Percentiles rank a stretch among this genome's conserved stretches.
phyloP scores from a whole-genome alignment of 345 rosid species.

The Eucalyptus caleyi region DNA sequence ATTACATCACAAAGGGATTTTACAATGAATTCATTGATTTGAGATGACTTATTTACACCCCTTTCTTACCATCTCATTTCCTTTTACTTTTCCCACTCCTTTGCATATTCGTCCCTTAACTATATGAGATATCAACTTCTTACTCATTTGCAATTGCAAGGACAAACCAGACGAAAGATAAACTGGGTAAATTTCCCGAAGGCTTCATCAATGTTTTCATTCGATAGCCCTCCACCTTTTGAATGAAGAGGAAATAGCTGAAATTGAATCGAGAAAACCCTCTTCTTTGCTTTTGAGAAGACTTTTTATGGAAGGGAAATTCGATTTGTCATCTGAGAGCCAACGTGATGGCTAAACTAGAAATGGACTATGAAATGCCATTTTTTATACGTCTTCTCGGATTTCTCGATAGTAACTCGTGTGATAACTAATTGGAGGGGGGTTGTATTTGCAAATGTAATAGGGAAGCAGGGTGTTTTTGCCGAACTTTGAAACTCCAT shows the following conservation, averaged over 20 bases:
- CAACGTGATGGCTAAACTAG: background rate
- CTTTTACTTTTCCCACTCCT: background rate
- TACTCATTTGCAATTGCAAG: background rate
- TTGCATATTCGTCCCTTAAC: background rate
- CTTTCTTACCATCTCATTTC: background rate
- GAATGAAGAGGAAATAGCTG: background rate
- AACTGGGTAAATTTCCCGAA: background rate
- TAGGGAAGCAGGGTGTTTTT: background rate
- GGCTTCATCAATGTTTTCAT: background rate
- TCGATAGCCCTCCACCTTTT: background rate
- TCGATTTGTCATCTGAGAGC: background rate
- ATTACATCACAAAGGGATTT: background rate
- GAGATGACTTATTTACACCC: background rate
- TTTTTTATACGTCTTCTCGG: background rate
- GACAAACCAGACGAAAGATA: background rate
- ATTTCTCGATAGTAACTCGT: background rate
- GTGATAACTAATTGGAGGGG: background rate
- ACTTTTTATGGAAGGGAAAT: background rate
- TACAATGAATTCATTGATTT: background rate
- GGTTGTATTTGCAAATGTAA: background rate
- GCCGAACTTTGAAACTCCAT: background rate
- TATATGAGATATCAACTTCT: background rate
- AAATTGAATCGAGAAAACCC: background rate
- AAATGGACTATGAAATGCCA: background rate
- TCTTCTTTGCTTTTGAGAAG: background rate